A percentile compares a stretch with the other conserved stretches of the same genome.
These are phyloP conservation scores for Pulveroboletus frians DNA, from an alignment of 768 basidiomycete species.

Conservation along the genomic window DNA sequence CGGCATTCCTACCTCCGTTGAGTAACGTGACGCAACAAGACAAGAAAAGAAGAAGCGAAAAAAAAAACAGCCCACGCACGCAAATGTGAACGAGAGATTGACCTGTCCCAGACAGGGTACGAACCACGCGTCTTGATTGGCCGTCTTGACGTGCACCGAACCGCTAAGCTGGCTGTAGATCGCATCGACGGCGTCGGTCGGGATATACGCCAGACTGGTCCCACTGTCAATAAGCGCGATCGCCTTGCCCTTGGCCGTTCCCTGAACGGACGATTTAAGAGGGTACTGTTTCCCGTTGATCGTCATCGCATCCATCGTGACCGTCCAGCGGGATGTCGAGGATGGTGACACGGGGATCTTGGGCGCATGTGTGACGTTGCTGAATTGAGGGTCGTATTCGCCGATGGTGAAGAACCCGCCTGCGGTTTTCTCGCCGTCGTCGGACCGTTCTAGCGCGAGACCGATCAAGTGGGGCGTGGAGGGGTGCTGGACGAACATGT, in stretches of 20 bases:
- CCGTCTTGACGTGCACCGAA: constrained; percentile 30
- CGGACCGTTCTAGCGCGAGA: constrained; percentile 38
- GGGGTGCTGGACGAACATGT: constrained; percentile 36
- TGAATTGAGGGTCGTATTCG: constrained; percentile 36
- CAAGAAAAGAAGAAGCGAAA: no score
- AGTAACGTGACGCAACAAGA: neutral
- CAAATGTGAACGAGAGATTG: constrained; percentile 26
- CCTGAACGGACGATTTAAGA: constrained; percentile 29
- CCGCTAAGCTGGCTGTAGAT: constrained; percentile 38
- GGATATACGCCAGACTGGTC: constrained; percentile 36
- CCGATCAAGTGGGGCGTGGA: constrained; percentile 37
- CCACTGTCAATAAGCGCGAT: constrained; percentile 42
- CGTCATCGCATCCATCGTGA: constrained; percentile 35
- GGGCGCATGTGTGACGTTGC: constrained; percentile 27
- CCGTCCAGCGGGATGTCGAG: constrained; percentile 38
- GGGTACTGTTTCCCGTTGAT: constrained; percentile 29
- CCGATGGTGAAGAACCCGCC: constrained; percentile 41
- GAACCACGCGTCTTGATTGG: constrained; percentile 33
- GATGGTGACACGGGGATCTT: constrained; percentile 33
- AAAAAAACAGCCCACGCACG: neutral
- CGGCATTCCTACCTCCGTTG: constrained; percentile 20
- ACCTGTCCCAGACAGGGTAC: constrained; percentile 30
- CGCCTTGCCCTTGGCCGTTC: constrained; percentile 28
- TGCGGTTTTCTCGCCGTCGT: constrained; percentile 35
- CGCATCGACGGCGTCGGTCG: constrained; percentile 30